Conservation (phyloP, 2,329 filamentous ascomycete species). For the Fusarium sp. region DNA sequence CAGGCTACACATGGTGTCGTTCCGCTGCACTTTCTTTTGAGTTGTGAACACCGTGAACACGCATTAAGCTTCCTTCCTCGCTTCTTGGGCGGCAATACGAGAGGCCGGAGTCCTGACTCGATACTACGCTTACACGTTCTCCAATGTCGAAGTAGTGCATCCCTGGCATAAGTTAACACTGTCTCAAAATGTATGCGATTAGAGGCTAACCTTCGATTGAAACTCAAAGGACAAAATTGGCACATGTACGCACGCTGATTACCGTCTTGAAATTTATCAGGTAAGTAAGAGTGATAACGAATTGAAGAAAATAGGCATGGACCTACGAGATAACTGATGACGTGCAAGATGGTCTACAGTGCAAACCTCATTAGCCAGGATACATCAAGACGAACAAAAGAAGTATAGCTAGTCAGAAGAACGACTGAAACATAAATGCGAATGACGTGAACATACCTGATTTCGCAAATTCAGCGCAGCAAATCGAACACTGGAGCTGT, state of each 20-base stretch:
- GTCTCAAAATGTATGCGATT: background rate
- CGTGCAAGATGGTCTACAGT: constrained; percentile 3
- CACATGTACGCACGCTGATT: constrained; percentile 1
- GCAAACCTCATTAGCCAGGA: too few relatives aligned
- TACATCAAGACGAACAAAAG: too few relatives aligned
- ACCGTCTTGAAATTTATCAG: background rate
- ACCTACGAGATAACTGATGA: constrained; percentile 3
- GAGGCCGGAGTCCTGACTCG: background rate
- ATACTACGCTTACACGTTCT: constrained; percentile 14
- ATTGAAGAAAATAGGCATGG: too few relatives aligned
- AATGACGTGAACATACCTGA: background rate
- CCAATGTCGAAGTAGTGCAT: constrained; percentile 30
- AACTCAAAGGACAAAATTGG: constrained; percentile 8
- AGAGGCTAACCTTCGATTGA: constrained; percentile 18
- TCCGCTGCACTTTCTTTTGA: constrained; percentile 21
- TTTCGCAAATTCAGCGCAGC: background rate
- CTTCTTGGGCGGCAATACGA: background rate
- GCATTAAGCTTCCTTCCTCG: constrained; percentile 12
- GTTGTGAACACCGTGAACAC: constrained; percentile 11
- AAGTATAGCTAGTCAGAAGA: too few relatives aligned
- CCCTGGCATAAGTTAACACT: background rate
- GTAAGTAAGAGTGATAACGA: too few relatives aligned
- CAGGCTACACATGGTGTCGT: constrained; percentile 14
- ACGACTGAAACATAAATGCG: too few relatives aligned
- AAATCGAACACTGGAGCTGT: background rate